These are phyloP conservation scores for Trifolium repens DNA, from an alignment of 306 rosid genomes.

Conservation along the genomic window DNA sequence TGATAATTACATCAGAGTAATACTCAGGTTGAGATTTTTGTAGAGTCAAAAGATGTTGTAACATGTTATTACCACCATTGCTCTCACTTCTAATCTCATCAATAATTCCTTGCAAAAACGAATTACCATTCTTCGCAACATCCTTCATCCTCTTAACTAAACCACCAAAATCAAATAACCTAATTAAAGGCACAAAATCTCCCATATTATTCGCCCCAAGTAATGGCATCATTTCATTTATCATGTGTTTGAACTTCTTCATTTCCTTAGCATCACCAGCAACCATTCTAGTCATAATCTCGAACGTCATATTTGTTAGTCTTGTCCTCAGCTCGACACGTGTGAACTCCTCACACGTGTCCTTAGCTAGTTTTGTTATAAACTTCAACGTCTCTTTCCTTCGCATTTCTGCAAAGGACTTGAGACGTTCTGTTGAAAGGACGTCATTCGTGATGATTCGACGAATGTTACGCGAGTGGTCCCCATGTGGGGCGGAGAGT, in stretches of 20 bases:
- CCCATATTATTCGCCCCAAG: slow-evolving; percentile 43
- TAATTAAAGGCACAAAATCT: slow-evolving; percentile 51
- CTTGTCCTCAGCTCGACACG: slow-evolving; percentile 38
- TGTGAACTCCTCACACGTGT: neutral
- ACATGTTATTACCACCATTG: slow-evolving; percentile 44
- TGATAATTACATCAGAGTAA: slow-evolving; percentile 55
- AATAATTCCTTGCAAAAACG: slow-evolving; percentile 7
- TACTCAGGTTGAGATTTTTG: slow-evolving; percentile 47
- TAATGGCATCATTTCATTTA: slow-evolving; percentile 2
- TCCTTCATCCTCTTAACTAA: slow-evolving; percentile 33
- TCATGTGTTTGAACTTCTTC: slow-evolving; percentile 41
- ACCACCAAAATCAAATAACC: slow-evolving; percentile 35
- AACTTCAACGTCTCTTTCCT: slow-evolving; percentile 48
- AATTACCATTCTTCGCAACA: slow-evolving; percentile 32
- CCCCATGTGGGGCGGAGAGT: slow-evolving; percentile 45
- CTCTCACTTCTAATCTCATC: neutral
- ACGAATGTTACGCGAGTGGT: slow-evolving; percentile 77
- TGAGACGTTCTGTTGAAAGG: slow-evolving; percentile 50
- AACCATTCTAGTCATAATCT: slow-evolving; percentile 48
- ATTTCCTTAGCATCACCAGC: slow-evolving; percentile 54
- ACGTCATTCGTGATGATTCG: slow-evolving; percentile 56
- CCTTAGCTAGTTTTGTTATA: slow-evolving; percentile 8
- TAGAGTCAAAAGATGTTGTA: slow-evolving; percentile 50
- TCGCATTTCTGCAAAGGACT: slow-evolving; percentile 37
- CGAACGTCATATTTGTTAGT: slow-evolving; percentile 49